Conservation (phyloP, 768 basidiomycete genomes). For the Sarcomyxa edulis region DNA sequence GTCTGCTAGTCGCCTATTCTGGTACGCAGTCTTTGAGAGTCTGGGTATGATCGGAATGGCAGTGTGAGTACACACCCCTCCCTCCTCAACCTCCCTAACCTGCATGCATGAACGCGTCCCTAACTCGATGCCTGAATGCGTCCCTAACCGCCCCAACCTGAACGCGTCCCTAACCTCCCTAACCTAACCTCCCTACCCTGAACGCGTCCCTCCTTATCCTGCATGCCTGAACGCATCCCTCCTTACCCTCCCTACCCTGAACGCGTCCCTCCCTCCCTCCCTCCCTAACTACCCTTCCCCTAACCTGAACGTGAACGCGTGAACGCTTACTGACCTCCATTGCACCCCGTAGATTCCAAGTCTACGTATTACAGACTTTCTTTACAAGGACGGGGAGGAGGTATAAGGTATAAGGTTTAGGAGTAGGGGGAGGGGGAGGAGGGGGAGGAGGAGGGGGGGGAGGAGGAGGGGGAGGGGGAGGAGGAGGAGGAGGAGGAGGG, state of each 20-base stretch:
- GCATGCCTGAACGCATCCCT: no score
- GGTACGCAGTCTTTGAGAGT: conserved; percentile 86
- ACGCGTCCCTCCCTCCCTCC: background rate
- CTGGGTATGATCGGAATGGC: conserved; percentile 81
- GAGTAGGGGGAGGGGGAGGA: conserved; percentile 7
- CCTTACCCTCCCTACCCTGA: no score
- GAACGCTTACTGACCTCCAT: no score
- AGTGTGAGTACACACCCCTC: conserved; percentile 46
- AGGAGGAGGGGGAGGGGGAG: background rate
- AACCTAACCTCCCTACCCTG: no score
- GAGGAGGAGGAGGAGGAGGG: conserved; percentile 1
- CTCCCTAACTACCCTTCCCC: conserved; percentile 2
- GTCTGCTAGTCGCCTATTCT: conserved; percentile 74
- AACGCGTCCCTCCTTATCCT: no score
- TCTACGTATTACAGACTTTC: conserved; percentile 92
- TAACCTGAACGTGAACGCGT: conserved; percentile 7
- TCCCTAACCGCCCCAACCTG: no score
- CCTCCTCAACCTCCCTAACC: background rate
- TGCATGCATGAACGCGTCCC: no score
- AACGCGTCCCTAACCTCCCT: no score
- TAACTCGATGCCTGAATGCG: no score
- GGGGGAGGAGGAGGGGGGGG: conserved; percentile 9
- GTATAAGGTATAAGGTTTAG: conserved; percentile 68
- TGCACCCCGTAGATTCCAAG: conserved; percentile 60
- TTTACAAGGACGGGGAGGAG: conserved; percentile 90